These are phyloP conservation scores for Ganoderma lingzhi DNA, from an alignment of 1,284 basidiomycete genomes.

Conservation along the genomic window DNA sequence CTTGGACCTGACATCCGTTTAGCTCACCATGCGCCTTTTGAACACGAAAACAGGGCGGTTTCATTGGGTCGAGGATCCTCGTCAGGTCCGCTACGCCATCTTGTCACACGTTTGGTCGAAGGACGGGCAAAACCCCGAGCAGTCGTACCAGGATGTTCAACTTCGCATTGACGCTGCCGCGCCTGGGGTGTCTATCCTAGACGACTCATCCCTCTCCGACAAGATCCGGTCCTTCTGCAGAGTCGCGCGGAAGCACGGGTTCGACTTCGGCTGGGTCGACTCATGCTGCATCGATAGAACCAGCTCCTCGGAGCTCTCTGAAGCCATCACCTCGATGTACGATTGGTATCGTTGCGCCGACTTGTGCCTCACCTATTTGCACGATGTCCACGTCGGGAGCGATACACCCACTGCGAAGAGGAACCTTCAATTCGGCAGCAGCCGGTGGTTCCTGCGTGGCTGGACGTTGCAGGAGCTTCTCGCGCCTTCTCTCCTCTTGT, in stretches of 20 bases:
- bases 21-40: constrained; percentile 14
- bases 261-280: constrained; percentile 9
- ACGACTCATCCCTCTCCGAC: background rate
- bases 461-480: constrained; percentile 15
- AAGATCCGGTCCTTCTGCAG: constrained; percentile 12
- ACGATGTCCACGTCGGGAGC: constrained; percentile 11
- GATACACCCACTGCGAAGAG: background rate
- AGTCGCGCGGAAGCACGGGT: constrained; percentile 9
- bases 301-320: constrained; percentile 22
- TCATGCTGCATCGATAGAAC: constrained; percentile 15
- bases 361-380: constrained; percentile 8
- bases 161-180: background rate
- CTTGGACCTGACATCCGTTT: background rate
- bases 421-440: background rate
- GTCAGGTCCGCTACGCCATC: constrained; percentile 15
- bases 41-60: constrained; percentile 12
- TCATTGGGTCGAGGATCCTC: constrained; percentile 9
- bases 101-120: constrained; percentile 17
- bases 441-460: constrained; percentile 6
- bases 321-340: constrained; percentile 17
- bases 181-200: background rate
- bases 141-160: constrained; percentile 7
- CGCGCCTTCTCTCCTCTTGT: constrained; percentile 11
- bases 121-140: background rate
- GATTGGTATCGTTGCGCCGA: constrained; percentile 12